Base-by-base conservation (phyloP, 805 yeast genomes). In the Metschnikowia baotianmanensis region DNA sequence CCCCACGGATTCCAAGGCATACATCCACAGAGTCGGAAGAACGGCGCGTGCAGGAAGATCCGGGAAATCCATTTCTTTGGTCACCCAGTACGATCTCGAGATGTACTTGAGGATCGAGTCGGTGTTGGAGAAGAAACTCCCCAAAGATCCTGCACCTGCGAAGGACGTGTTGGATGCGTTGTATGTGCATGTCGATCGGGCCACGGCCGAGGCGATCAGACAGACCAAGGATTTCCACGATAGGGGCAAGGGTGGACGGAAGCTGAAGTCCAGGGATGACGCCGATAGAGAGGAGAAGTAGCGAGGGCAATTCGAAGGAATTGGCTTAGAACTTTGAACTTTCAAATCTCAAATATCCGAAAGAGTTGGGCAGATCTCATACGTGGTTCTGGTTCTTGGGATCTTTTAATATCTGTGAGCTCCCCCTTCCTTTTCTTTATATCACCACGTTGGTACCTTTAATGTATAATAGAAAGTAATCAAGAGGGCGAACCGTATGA, bases 31-130 rank as follows among this genome's bases (percentile, higher is more conserved):
- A 64, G 96, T 90, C 24, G 97, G 97, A 42, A 83, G 97, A 71
- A 89, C 96, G 24, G 96, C 97, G 2, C 82, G 96, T 63, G 95
- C 96, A 1, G 96, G 96, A 15, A 76, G 89, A 52, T 79, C 91
- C 0, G 96, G 96, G 35, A 85, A 83, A 59, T 86, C 96, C 3
- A 73, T 90, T 13, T 84, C 96, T 2, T 68, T 90, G 43, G 95
- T 89, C 23, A 90, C 98, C 0, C 99, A 93, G 62, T 93, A 93
- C 60, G 99, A 93, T 62, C 71, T 93, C 46, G 97, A 90, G 62
- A 68, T 89, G 54, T 86, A 87, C 56, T 68, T 89, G 50, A 75
- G 96, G 57, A 90, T 93, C 38, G 99, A 93, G 62, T 82, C 82
- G 39, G 97, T 85, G 8, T 76, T 93, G 40, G 83, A 76, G 38